Conservation (phyloP, 805 yeast species). For the Wickerhamomyces pijperi region DNA sequence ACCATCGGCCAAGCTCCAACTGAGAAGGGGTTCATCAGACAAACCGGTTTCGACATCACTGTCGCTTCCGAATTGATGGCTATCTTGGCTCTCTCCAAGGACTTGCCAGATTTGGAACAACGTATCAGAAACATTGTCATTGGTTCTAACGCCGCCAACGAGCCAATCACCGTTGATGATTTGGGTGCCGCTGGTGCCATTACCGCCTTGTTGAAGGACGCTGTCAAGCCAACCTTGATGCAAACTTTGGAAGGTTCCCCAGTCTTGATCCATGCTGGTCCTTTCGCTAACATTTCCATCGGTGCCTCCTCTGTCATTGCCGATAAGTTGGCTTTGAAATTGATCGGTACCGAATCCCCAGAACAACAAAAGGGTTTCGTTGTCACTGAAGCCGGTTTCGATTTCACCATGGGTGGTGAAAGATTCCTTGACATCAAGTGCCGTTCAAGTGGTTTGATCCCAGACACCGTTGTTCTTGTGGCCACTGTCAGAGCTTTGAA, state of each 20-base stretch:
- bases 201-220: slow-evolving; percentile 89
- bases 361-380: slow-evolving; percentile 65
- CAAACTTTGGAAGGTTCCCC: slow-evolving; percentile 97
- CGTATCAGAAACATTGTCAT: slow-evolving; percentile 86
- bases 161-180: slow-evolving; percentile 88
- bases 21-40: slow-evolving; percentile 78
- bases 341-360: slow-evolving; percentile 54
- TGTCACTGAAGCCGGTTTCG: slow-evolving; percentile 97
- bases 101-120: slow-evolving; percentile 72
- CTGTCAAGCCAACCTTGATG: slow-evolving; percentile 93
- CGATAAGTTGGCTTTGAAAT: slow-evolving; percentile 83
- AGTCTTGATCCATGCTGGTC: slow-evolving; percentile 95
- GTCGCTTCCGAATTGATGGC: slow-evolving; percentile 98
- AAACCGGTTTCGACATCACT: slow-evolving; percentile 90
- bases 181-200: slow-evolving; percentile 93
- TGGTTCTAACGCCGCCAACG: slow-evolving; percentile 65
- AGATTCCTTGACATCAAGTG: slow-evolving; percentile 93
- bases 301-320: slow-evolving; percentile 95
- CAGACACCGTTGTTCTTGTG: slow-evolving; percentile 87
- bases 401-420: slow-evolving; percentile 99
- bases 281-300: slow-evolving; percentile 93
- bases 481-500: slow-evolving; percentile 96
- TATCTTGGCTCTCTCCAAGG: slow-evolving; percentile 72
- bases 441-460: slow-evolving; percentile 77
- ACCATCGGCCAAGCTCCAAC: slow-evolving; percentile 89